These are phyloP conservation scores for Lipomyces kockii DNA, from an alignment of 805 yeast species.

Conservation along the genomic window DNA sequence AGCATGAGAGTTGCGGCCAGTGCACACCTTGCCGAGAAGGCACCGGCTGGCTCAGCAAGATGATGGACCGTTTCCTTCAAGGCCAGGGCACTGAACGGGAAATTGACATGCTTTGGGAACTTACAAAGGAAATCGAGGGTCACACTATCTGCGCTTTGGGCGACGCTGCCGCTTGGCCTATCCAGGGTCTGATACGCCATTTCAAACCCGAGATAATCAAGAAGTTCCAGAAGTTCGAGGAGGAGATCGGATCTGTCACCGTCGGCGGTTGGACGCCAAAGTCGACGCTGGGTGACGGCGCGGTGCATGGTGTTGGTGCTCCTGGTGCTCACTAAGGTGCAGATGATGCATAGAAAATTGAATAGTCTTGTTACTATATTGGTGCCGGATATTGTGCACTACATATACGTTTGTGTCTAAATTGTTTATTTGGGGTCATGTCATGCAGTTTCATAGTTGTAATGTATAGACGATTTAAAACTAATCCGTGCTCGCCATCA, in stretches of 20 bases:
- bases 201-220: conserved; percentile 83
- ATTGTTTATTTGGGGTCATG: neutral
- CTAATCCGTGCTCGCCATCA: too few relatives aligned
- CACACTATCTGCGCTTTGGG: conserved; percentile 93
- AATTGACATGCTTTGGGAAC: conserved; percentile 82
- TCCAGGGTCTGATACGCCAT: conserved; percentile 83
- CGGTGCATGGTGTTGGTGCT: conserved; percentile 54
- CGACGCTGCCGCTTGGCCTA: conserved; percentile 93
- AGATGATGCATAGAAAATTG: too few relatives aligned
- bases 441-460: neutral
- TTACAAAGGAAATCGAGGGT: conserved; percentile 86
- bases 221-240: conserved; percentile 67
- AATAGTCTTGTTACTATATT: neutral
- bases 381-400: neutral
- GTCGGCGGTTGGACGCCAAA: conserved; percentile 80
- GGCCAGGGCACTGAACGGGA: conserved; percentile 84
- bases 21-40: conserved; percentile 96
- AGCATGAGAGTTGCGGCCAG: conserved; percentile 93
- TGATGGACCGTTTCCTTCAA: conserved; percentile 78
- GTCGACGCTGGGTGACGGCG: conserved; percentile 65
- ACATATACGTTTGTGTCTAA: neutral
- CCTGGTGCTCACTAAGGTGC: conserved; percentile 41
- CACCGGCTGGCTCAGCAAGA: conserved; percentile 79
- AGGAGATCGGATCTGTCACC: conserved; percentile 54
- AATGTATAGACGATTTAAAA: neutral